A percentile compares a stretch with the other conserved stretches of the same genome.
Conservation (phyloP, 140 eudicot genomes). For the Erigeron philadelphicus region DNA sequence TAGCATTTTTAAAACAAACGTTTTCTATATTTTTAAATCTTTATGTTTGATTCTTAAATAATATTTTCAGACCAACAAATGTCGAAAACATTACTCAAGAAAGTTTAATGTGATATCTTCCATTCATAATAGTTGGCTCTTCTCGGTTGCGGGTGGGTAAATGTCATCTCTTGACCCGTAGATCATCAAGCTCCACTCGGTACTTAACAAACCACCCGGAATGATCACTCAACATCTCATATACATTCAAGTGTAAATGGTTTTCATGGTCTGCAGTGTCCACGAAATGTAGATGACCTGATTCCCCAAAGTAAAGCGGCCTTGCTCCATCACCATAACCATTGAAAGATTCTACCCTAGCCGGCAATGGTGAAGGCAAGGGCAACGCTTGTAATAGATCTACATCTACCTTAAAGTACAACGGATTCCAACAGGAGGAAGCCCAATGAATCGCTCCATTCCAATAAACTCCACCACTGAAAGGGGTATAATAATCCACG, state of each 20-base stretch:
- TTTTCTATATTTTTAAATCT: too few species aligned
- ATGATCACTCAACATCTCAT: conserved; percentile 32
- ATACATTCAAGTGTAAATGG: conserved; percentile 26
- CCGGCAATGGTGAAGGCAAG: not conserved
- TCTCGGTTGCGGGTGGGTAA: not conserved
- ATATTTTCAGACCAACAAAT: not conserved
- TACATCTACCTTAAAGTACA: conserved; percentile 12
- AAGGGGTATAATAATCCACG: not conserved
- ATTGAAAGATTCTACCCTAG: not conserved
- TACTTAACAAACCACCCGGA: conserved; percentile 34
- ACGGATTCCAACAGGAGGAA: not conserved
- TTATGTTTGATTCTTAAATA: not conserved
- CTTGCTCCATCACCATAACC: not conserved
- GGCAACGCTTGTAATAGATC: not conserved
- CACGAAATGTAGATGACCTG: conserved; percentile 23
- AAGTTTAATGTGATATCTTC: conserved; percentile 4
- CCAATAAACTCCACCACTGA: not conserved
- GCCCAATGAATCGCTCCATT: not conserved
- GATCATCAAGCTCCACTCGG: conserved; percentile 27
- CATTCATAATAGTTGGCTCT: not conserved
- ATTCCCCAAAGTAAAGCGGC: conserved; percentile 21
- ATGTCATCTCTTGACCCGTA: not conserved
- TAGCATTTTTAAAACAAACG: too few species aligned
- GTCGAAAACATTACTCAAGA: not conserved
- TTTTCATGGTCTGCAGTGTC: not conserved